phyloP scores from a whole-genome alignment of 1,284 basidiomycete genomes.

The Tylopilus sp. region DNA sequence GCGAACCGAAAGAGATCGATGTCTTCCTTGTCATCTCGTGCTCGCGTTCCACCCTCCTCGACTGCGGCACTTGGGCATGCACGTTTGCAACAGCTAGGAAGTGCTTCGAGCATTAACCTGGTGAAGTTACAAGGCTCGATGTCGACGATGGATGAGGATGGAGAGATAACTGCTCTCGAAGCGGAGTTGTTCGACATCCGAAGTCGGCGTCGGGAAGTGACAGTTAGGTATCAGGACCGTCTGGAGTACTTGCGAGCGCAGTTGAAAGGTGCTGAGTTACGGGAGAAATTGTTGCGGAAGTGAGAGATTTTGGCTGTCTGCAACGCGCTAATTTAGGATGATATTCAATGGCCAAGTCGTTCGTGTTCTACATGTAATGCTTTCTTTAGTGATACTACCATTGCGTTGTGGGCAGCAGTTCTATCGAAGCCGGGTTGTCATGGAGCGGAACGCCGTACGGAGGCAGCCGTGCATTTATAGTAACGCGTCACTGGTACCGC shows the following conservation, averaged over 20 bases:
- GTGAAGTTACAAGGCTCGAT: conserved; percentile 47
- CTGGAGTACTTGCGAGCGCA: conserved; percentile 66
- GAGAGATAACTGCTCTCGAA: conserved; percentile 33
- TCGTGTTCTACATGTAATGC: conserved; percentile 8
- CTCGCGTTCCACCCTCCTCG: conserved; percentile 22
- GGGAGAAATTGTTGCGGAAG: conserved; percentile 60
- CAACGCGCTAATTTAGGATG: neutral
- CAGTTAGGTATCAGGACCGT: conserved; percentile 57
- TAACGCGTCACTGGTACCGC: neutral
- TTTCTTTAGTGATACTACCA: conserved; percentile 14
- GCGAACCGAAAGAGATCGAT: conserved; percentile 46
- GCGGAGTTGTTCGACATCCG: conserved; percentile 57
- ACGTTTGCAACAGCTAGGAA: conserved; percentile 34
- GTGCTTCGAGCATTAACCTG: conserved; percentile 45
- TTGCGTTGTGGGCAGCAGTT: neutral
- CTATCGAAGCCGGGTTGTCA: too few species aligned
- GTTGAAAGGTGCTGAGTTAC: conserved; percentile 68
- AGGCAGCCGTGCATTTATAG: conserved; percentile 1
- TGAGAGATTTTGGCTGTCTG: conserved; percentile 27
- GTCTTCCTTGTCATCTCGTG: conserved; percentile 46
- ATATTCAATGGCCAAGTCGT: too few species aligned
- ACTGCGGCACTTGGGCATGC: conserved; percentile 17
- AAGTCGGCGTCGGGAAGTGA: conserved; percentile 56
- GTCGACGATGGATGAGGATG: conserved; percentile 39
- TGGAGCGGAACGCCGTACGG: too few species aligned